Base-by-base conservation (phyloP, 2,329 filamentous ascomycete genomes). In the Colletotrichum lentis region DNA sequence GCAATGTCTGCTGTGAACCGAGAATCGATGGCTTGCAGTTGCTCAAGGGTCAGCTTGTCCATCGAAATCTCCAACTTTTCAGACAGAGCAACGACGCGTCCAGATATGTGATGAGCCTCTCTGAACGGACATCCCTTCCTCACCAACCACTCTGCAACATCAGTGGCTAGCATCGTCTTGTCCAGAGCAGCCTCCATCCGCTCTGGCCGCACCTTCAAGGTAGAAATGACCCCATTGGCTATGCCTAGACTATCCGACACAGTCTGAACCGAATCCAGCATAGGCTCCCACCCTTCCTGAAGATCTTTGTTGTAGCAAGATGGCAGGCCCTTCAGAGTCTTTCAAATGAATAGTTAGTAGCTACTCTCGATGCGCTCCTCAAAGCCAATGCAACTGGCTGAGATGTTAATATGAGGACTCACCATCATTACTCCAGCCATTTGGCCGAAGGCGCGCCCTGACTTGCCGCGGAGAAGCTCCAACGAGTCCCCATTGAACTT, bases 261-360 rank as follows among this genome's bases (percentile, higher is more conserved):
- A 54, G 90, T 92, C 81, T 91, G 90, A 78, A 92, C 86, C 74
- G 90, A 88, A 78, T 94, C 91, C 64, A 94, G 84, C 77, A 94
- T 85, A 10, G 91, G 90, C 80, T 93, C 89, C 69, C 92, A 89
- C 47, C 87, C 88, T 77, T 94, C 91, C 77, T 94, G 91, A 50
- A 92, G 77, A 76, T 94, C 90, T 77, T 93, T 92, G 82, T 92
- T 92, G 80, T 94, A 94, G 27, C 89, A 91, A 41, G 84, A 86
- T 20, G 91, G 90, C 47, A 93, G 85, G 62, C 90, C 89, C 72
- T 81, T 81, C 68, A 78, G 80, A 58, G 83, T 91, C 82, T 77
- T 12, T 39, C 14, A 70, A 61, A 59, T 70, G 44, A 57, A 66
- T 49, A 58, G 27, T 77, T 72, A 77, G 75, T 73, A 63, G 66